phyloP scores from a whole-genome alignment of 2,329 filamentous ascomycete species.

The Cladosporium sp. region DNA sequence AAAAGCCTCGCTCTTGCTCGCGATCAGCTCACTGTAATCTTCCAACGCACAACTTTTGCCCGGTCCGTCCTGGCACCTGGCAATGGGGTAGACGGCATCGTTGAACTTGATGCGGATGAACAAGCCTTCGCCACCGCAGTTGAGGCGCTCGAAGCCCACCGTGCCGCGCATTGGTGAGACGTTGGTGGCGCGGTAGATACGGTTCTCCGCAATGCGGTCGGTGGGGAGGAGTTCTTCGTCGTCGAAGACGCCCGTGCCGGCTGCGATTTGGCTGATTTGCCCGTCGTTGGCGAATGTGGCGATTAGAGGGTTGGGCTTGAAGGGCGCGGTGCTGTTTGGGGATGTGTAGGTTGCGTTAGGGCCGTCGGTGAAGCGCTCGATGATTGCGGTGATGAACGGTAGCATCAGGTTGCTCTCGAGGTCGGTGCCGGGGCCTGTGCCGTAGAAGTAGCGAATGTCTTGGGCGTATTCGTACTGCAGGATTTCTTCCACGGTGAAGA shows the following conservation, averaged over 20 bases:
- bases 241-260: constrained; percentile 59
- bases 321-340: constrained; percentile 40
- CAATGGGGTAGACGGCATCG: constrained; percentile 56
- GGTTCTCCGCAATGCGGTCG: constrained; percentile 34
- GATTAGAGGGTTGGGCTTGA: constrained; percentile 53
- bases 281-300: constrained; percentile 63
- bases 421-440: constrained; percentile 53
- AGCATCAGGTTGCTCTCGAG: constrained; percentile 57
- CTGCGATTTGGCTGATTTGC: constrained; percentile 58
- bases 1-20: constrained; percentile 13
- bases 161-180: constrained; percentile 62
- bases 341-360: constrained; percentile 45
- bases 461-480: constrained; percentile 61
- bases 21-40: constrained; percentile 28
- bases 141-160: constrained; percentile 59
- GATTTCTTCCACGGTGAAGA: constrained; percentile 58
- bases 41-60: constrained; percentile 43
- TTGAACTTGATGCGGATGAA: constrained; percentile 58
- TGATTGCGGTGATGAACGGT: constrained; percentile 53
- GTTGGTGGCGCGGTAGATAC: constrained; percentile 52
- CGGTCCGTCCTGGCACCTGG: constrained; percentile 48
- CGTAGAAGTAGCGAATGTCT: constrained; percentile 59
- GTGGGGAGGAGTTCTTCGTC: constrained; percentile 47
- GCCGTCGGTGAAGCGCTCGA: constrained; percentile 50
- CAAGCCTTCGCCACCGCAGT: constrained; percentile 42